Conservation (phyloP, 2,329 filamentous ascomycete species). For the Leptographium radiaticola region DNA sequence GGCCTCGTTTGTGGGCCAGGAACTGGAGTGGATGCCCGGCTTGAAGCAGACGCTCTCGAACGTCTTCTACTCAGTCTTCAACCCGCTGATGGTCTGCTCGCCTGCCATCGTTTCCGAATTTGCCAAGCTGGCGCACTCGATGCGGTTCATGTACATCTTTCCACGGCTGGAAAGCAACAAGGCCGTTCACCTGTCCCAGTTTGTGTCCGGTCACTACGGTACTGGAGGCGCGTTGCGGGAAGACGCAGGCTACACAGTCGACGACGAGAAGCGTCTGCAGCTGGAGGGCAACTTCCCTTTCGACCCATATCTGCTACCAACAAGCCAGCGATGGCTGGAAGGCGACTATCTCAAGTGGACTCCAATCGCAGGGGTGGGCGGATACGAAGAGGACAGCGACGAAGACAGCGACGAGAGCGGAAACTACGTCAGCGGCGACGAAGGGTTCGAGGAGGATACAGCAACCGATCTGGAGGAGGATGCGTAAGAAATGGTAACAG, state of each 20-base stretch:
- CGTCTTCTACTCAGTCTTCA: constrained; percentile 78
- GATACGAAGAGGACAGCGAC: constrained; percentile 36
- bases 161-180: constrained; percentile 86
- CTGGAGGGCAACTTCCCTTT: constrained; percentile 95
- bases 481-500: not conserved
- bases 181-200: constrained; percentile 65
- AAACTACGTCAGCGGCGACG: constrained; percentile 3
- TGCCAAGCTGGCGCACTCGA: constrained; percentile 71
- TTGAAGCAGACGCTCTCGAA: constrained; percentile 61
- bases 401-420: constrained; percentile 27
- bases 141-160: constrained; percentile 82
- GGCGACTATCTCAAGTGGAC: constrained; percentile 74
- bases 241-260: constrained; percentile 36
- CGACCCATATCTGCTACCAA: constrained; percentile 83
- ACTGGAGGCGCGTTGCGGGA: constrained; percentile 34
- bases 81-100: constrained; percentile 90
- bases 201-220: constrained; percentile 43
- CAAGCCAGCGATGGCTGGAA: constrained; percentile 79
- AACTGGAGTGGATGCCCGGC: constrained; percentile 64
- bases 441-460: constrained; percentile 5
- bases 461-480: constrained; percentile 1
- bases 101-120: constrained; percentile 86
- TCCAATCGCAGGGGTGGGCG: constrained; percentile 56
- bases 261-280: constrained; percentile 68
- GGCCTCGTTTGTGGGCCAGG: constrained; percentile 49